phyloP scores from a whole-genome alignment of 768 basidiomycete species.

The Rhizopogon sp. region DNA sequence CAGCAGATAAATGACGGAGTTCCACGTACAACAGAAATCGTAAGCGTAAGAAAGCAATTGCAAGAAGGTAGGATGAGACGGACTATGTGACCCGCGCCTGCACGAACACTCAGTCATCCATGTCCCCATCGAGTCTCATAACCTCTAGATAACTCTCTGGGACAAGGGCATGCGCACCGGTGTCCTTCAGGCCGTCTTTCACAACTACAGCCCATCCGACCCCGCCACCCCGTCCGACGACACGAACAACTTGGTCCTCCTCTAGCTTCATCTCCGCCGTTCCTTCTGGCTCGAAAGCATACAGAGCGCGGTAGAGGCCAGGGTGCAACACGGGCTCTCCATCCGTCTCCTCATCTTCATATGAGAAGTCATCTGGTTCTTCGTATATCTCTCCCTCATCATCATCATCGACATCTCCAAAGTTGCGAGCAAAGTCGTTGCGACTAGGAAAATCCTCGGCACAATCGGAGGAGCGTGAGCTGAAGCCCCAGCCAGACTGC shows the following conservation, averaged over 20 bases:
- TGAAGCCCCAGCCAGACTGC: slow-evolving; percentile 30
- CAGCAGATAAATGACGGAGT: slow-evolving; percentile 5
- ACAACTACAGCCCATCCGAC: slow-evolving; percentile 79
- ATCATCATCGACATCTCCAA: slow-evolving; percentile 28
- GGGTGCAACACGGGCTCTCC: slow-evolving; percentile 44
- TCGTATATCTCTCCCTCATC: slow-evolving; percentile 19
- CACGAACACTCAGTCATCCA: slow-evolving; percentile 7
- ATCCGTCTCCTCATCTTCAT: slow-evolving; percentile 19
- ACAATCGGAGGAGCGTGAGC: slow-evolving; percentile 5
- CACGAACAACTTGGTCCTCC: slow-evolving; percentile 72
- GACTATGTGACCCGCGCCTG: background rate
- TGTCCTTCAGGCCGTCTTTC: slow-evolving; percentile 31
- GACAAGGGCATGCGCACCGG: slow-evolving; percentile 60
- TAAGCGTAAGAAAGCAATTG: background rate
- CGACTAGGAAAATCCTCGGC: slow-evolving; percentile 28
- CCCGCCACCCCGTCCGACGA: slow-evolving; percentile 71
- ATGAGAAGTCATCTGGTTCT: slow-evolving; percentile 26
- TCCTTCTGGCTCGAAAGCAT: slow-evolving; percentile 75
- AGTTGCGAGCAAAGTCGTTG: slow-evolving; percentile 45
- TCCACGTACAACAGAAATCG: slow-evolving; percentile 6
- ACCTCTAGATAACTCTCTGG: slow-evolving; percentile 75
- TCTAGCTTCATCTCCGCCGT: slow-evolving; percentile 77
- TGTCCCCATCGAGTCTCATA: slow-evolving; percentile 33
- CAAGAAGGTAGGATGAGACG: background rate
- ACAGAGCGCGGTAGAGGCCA: slow-evolving; percentile 74